Conservation (phyloP, 116 monocot species). For the Cymodocea nodosa region DNA sequence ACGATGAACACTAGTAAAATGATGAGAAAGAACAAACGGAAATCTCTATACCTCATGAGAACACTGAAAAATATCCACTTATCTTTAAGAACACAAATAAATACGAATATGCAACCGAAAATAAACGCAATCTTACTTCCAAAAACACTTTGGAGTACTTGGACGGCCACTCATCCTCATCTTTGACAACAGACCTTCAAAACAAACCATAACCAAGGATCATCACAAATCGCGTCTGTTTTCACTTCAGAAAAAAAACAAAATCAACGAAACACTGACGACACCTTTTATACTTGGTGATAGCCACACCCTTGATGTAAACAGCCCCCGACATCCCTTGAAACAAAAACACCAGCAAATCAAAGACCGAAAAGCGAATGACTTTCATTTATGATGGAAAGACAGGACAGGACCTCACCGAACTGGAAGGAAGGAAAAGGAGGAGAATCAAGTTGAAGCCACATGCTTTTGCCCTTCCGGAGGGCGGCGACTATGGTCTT, state of each 20-base stretch:
- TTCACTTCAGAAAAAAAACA: background rate
- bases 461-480: slow-evolving; percentile 93
- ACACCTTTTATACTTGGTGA: slow-evolving; percentile 82
- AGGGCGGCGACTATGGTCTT: slow-evolving; percentile 60
- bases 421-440: slow-evolving; percentile 97
- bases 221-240: background rate
- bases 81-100: background rate
- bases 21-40: too few relatives aligned
- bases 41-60: too few relatives aligned
- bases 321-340: slow-evolving; percentile 76
- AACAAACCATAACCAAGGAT: background rate
- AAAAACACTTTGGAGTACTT: slow-evolving; percentile 89
- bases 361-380: too few relatives aligned
- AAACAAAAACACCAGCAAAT: slow-evolving; percentile 11
- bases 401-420: slow-evolving; percentile 14
- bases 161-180: slow-evolving; percentile 86
- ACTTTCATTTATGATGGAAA: too few relatives aligned
- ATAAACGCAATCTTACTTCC: slow-evolving; percentile 24
- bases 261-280: slow-evolving; percentile 4
- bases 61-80: too few relatives aligned
- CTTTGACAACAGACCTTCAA: slow-evolving; percentile 54
- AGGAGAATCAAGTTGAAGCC: slow-evolving; percentile 82
- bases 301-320: slow-evolving; percentile 77
- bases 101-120: background rate
- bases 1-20: too few relatives aligned